Evolutionary conservation across 305 asterid species (phyloP).

Genomic region (Fraxinus nigra): DNA sequence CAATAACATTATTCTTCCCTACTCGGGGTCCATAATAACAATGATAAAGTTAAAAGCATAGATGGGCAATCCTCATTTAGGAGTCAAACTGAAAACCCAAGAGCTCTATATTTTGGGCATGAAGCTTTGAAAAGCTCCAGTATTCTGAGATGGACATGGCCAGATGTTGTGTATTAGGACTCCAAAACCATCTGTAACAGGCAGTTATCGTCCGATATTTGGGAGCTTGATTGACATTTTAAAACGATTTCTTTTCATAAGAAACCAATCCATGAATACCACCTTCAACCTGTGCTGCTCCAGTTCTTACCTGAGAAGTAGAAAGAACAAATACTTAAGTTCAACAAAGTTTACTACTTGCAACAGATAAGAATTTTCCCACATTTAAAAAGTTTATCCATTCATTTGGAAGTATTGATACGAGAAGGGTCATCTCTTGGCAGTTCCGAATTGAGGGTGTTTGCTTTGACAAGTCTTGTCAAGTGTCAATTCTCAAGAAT

Average conservation of each 20-base stretch:
- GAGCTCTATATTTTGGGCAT: not conserved
- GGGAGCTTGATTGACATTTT: constrained; percentile 1
- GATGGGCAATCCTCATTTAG: not conserved
- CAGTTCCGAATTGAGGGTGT: not conserved
- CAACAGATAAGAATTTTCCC: not conserved
- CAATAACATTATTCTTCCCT: not conserved
- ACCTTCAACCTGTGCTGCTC: constrained; percentile 90
- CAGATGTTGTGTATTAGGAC: not conserved
- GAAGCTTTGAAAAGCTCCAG: not conserved
- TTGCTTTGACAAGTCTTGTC: not conserved
- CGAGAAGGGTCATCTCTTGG: not conserved
- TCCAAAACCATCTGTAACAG: not conserved
- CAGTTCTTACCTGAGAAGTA: constrained; percentile 67
- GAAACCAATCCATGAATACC: constrained; percentile 86
- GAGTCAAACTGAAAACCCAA: not conserved
- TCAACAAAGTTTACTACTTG: not conserved
- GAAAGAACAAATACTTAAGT: constrained; percentile 7
- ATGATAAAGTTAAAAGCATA: not conserved
- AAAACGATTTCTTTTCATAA: constrained; percentile 73
- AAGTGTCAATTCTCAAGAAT: not conserved
- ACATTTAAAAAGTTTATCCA: not conserved
- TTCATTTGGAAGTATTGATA: not conserved
- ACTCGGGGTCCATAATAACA: not conserved
- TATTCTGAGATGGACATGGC: not conserved
- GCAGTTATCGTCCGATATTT: not conserved